Evolutionary conservation across 768 basidiomycete species (phyloP).

Genomic region (Gloeopeniophorella convolvens): DNA sequence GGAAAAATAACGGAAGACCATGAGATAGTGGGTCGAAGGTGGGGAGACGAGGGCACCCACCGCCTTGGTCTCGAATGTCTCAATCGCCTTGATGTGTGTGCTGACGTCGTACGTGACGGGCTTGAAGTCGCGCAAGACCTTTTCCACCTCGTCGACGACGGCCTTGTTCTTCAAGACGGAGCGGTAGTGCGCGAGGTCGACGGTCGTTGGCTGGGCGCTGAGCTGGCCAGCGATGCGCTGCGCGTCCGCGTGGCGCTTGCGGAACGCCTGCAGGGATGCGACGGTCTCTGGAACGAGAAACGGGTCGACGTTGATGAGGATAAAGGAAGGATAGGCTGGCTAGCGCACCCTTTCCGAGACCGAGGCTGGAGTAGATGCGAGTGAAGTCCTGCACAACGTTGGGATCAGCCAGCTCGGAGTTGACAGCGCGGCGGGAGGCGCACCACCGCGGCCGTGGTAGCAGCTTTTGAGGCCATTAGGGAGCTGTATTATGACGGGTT

Average conservation of each 20-base stretch:
- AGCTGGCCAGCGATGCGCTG: conserved; percentile 63
- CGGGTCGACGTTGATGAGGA: neutral
- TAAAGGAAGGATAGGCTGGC: neutral
- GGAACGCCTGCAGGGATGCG: conserved; percentile 86
- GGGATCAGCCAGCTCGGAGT: conserved; percentile 11
- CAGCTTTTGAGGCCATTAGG: conserved; percentile 65
- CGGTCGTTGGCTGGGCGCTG: conserved; percentile 64
- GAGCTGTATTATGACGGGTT: neutral
- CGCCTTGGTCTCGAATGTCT: conserved; percentile 94
- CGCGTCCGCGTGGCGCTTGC: conserved; percentile 90
- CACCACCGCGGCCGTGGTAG: conserved; percentile 55
- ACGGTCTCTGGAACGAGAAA: conserved; percentile 63
- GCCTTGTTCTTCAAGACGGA: conserved; percentile 87
- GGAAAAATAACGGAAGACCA: conserved; percentile 17
- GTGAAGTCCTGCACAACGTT: conserved; percentile 58
- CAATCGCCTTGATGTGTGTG: conserved; percentile 89
- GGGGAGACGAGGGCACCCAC: too few relatives aligned
- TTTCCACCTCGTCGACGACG: conserved; percentile 90
- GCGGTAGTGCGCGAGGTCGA: conserved; percentile 92
- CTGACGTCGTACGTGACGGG: conserved; percentile 89
- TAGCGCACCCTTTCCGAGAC: conserved; percentile 77
- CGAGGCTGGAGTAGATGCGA: conserved; percentile 74
- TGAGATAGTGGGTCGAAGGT: too few relatives aligned
- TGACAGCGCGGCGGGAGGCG: conserved; percentile 9
- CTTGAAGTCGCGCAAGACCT: conserved; percentile 82